Evolutionary conservation across 2,329 filamentous ascomycete genomes (phyloP).

Genomic region (Fusarium sp.): DNA sequence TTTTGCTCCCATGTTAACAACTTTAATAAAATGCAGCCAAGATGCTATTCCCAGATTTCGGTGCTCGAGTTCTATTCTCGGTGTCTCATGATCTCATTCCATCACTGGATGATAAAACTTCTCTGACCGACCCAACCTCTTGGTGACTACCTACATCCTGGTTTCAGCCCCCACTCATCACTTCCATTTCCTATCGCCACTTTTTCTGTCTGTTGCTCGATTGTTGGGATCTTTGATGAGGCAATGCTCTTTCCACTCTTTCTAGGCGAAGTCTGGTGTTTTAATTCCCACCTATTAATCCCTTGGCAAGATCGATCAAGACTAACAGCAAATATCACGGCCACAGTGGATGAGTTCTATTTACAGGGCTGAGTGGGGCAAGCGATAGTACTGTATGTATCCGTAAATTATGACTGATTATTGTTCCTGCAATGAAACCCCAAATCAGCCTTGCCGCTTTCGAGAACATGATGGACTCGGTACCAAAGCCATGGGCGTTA

Average conservation of each 20-base stretch:
- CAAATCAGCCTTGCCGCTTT: slow-evolving; percentile 43
- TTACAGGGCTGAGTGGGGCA: slow-evolving; percentile 41
- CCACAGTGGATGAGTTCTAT: slow-evolving; percentile 1
- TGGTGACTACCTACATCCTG: slow-evolving; percentile 2
- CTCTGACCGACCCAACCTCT: slow-evolving; percentile 29
- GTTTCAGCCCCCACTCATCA: slow-evolving; percentile 34
- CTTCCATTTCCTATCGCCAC: slow-evolving; percentile 18
- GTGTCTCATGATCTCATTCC: slow-evolving; percentile 30
- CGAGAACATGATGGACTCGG: slow-evolving; percentile 7
- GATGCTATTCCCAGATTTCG: slow-evolving; percentile 15
- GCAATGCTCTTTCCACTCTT: slow-evolving; percentile 14
- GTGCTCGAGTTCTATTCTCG: slow-evolving; percentile 37
- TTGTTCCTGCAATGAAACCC: slow-evolving; percentile 16
- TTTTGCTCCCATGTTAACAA: background rate
- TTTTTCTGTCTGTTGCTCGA: background rate
- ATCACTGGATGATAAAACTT: background rate
- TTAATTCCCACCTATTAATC: background rate
- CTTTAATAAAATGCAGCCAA: slow-evolving; percentile 4
- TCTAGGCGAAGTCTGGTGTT: background rate
- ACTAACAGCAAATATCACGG: background rate
- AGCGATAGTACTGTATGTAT: background rate
- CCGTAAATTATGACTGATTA: background rate
- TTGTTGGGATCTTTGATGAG: background rate
- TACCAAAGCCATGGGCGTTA: slow-evolving; percentile 5
- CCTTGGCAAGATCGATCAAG: background rate